Evolutionary conservation across 2,329 filamentous ascomycete species (phyloP).

Genomic region (Xylogone sp.): DNA sequence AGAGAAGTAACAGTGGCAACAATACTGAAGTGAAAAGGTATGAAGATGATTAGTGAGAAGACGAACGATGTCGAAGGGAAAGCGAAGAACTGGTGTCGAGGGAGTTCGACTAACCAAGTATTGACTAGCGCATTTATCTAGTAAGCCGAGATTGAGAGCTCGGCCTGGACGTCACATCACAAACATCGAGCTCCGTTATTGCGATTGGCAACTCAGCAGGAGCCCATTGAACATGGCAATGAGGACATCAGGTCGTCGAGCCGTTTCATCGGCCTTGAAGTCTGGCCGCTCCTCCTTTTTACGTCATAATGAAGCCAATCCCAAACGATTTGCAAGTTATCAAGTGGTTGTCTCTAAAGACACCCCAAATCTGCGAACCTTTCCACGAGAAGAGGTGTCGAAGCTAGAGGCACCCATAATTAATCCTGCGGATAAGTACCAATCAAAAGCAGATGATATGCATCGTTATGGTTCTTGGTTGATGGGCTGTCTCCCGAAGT

Average conservation of each 20-base stretch:
- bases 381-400: slow-evolving; percentile 47
- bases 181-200: slow-evolving; percentile 30
- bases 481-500: slow-evolving; percentile 95
- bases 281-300: slow-evolving; percentile 37
- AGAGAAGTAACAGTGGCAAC: neutral
- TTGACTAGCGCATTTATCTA: neutral
- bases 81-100: slow-evolving; percentile 1
- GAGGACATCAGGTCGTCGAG: slow-evolving; percentile 54
- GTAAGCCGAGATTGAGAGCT: slow-evolving; percentile 10
- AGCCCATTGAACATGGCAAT: slow-evolving; percentile 50
- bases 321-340: slow-evolving; percentile 30
- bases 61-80: neutral
- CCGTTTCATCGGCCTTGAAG: slow-evolving; percentile 52
- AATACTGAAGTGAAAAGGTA: neutral
- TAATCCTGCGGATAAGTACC: slow-evolving; percentile 91
- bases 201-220: slow-evolving; percentile 30
- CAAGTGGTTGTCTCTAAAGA: slow-evolving; percentile 47
- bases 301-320: slow-evolving; percentile 16
- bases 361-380: slow-evolving; percentile 63
- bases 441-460: slow-evolving; percentile 79
- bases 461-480: slow-evolving; percentile 96
- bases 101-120: neutral
- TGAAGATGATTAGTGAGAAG: neutral
- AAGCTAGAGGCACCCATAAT: slow-evolving; percentile 74
- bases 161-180: neutral